Evolutionary conservation across 305 asterid genomes (phyloP), one percentile per base, ranked within the genome.

Genomic region (Vinca major): DNA sequence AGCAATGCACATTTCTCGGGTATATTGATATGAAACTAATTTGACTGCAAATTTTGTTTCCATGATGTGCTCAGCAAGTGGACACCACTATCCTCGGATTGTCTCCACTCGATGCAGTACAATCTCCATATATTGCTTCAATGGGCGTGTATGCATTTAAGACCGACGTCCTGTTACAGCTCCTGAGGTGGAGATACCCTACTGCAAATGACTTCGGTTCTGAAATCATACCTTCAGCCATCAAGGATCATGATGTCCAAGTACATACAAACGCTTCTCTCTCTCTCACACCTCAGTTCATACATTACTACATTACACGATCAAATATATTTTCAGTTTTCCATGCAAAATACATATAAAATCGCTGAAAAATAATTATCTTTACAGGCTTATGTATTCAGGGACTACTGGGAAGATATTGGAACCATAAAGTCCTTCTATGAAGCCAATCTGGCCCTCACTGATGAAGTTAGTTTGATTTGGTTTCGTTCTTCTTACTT

Each of bases 381-480:
- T 60, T 73, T 51, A 66, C 89, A 93, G 96, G 97, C 89, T 4
- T 93, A 88, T 75, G 67, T 91, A 50, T 92, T 92, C 76, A 80
- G 90, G 74, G 98, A 92, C 84, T 92, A 90, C 82, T 92, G 98
- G 96, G 98, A 92, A 69, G 98, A 92, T 77, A 90, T 92, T 65
- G 97, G 97, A 65, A 92, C 90, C 7, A 78, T 90, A 63, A 88
- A 84, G 83, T 85, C 97, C 36, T 92, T 92, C 73, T 92, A 86
- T 43, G 92, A 93, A 67, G 95, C 99, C 62, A 91, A 89, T 79
- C 80, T 94, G 81, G 96, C 95, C 72, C 96, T 94, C 40, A 83
- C 95, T 0, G 85, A 86, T 62, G 95, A 91, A 97, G 99, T 91
- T 45, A 91, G 99, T 97, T 91, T 45, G 5, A 60, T 43, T 70